Evolutionary conservation across 1,284 basidiomycete species (phyloP), one percentile per base, ranked within the genome.

Genomic region (Naganishia albida): DNA sequence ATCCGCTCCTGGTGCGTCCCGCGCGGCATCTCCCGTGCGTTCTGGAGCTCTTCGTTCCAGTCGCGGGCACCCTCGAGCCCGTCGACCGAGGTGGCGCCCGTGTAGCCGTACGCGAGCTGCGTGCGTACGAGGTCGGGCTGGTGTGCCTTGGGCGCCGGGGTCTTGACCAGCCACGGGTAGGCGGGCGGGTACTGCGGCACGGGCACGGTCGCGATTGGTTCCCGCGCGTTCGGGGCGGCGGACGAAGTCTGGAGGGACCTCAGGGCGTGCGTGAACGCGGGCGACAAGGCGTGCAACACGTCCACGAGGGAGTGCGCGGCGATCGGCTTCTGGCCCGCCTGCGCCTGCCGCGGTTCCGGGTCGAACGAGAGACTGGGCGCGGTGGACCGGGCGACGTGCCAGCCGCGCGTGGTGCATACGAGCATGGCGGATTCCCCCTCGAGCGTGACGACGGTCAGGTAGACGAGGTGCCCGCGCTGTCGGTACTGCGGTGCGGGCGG

Each of bases 31-130:
- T 85, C 84, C 59, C 81, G 78, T 68, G 82, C 80, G 43, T 82
- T 81, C 68, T 83, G 82, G 43, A 84, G 80, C 76, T 85, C 84
- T 70, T 85, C 84, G 73, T 84, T 85, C 84, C 84, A 85, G 72
- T 85, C 84, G 63, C 84, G 77, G 4, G 83, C 81, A 23, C 77
- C 78, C 63, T 84, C 83, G 30, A 84, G 75, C 18, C 78, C 80
- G 57, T 84, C 83, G 28, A 80, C 76, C 2, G 77, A 77, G 63
- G 74, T 80, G 46, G 81, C 82, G 38, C 83, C 83, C 1, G 83
- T 82, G 69, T 83, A 79, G 46, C 85, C 77, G 78, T 82, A 85
- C 4, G 83, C 83, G 16, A 82, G 75, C 73, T 85, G 84, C 20
- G 81, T 80, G 63, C 83, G 79, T 50, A 84, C 75, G n/a, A 80